Percentiles rank a stretch among this genome's conserved stretches.
phyloP scores from a whole-genome alignment of 1,139 yeast species.

The Dujonia santamariae region DNA sequence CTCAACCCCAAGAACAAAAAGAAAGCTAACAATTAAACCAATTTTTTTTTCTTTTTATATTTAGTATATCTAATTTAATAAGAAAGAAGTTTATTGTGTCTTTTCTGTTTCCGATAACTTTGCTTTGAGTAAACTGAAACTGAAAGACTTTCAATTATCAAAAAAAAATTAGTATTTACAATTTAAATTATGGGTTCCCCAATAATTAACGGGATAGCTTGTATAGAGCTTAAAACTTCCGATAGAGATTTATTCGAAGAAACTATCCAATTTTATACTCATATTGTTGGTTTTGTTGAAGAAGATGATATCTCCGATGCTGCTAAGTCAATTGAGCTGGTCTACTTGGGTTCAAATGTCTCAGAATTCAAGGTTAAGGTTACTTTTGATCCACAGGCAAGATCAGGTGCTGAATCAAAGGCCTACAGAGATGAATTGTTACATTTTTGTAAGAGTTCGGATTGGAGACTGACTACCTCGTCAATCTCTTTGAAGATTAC shows the following conservation, averaged over 20 bases:
- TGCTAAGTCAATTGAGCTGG: constrained; percentile 10
- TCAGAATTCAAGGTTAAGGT: constrained; percentile 29
- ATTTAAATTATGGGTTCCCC: constrained; percentile 24
- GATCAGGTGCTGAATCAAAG: constrained; percentile 23
- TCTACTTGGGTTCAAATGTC: constrained; percentile 31
- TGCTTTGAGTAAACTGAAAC: no score
- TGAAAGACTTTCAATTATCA: no score
- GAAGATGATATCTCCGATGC: constrained; percentile 17
- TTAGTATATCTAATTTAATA: no score
- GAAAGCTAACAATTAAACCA: no score
- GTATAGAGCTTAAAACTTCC: constrained; percentile 43
- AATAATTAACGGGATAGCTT: constrained; percentile 51
- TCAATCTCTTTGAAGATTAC: constrained; percentile 36
- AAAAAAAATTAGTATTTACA: no score
- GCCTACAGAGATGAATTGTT: constrained; percentile 21
- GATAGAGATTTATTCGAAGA: constrained; percentile 27
- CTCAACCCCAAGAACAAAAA: no score
- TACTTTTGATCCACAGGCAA: constrained; percentile 24
- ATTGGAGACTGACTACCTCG: constrained; percentile 51
- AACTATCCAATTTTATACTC: constrained; percentile 46
- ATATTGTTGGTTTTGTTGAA: constrained; percentile 37
- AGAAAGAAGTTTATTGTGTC: no score
- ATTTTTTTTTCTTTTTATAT: no score
- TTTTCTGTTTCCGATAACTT: no score
- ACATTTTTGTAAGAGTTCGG: constrained; percentile 29